A percentile compares a stretch with the other conserved stretches of the same genome.
phyloP scores from a whole-genome alignment of 2,329 filamentous ascomycete species.

The Aspergillus sp. region DNA sequence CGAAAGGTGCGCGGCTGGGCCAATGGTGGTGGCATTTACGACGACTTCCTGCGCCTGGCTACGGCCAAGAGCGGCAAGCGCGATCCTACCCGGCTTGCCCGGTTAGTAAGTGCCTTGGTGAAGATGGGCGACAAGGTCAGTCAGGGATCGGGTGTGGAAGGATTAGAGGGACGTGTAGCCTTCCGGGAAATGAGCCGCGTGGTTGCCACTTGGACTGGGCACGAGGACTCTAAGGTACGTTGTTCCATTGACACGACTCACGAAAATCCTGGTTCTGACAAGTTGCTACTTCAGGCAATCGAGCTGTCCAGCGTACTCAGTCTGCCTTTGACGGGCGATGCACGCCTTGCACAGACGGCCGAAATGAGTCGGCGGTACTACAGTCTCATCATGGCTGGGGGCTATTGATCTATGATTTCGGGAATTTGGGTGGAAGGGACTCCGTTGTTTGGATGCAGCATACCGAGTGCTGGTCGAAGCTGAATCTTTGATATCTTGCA shows the following conservation, averaged over 20 bases:
- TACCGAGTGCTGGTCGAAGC: background rate
- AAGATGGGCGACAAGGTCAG: slow-evolving; percentile 44
- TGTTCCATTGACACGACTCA: background rate
- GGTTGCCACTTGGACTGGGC: slow-evolving; percentile 67
- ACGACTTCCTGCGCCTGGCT: slow-evolving; percentile 59
- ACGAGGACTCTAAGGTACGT: slow-evolving; percentile 61
- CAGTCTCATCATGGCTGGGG: slow-evolving; percentile 60
- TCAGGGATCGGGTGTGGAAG: slow-evolving; percentile 54
- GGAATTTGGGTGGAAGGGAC: slow-evolving; percentile 3
- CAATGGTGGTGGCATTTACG: slow-evolving; percentile 77
- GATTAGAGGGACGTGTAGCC: slow-evolving; percentile 67
- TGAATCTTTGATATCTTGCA: background rate
- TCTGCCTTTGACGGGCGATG: slow-evolving; percentile 67
- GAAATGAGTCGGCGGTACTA: slow-evolving; percentile 72
- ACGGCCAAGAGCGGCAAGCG: slow-evolving; percentile 42
- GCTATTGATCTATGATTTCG: slow-evolving; percentile 28
- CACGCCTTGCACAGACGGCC: slow-evolving; percentile 68
- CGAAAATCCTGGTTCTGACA: background rate
- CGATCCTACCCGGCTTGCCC: slow-evolving; percentile 45
- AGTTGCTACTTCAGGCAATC: slow-evolving; percentile 27
- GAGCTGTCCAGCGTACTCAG: slow-evolving; percentile 43
- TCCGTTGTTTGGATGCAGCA: background rate
- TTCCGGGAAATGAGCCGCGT: slow-evolving; percentile 78
- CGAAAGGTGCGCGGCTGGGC: slow-evolving; percentile 71
- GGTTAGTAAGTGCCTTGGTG: slow-evolving; percentile 52